Percentiles rank a stretch among this genome's conserved stretches.
These are phyloP conservation scores for Chalciporus sp. DNA, from an alignment of 1,284 basidiomycete species.

Conservation along the genomic window DNA sequence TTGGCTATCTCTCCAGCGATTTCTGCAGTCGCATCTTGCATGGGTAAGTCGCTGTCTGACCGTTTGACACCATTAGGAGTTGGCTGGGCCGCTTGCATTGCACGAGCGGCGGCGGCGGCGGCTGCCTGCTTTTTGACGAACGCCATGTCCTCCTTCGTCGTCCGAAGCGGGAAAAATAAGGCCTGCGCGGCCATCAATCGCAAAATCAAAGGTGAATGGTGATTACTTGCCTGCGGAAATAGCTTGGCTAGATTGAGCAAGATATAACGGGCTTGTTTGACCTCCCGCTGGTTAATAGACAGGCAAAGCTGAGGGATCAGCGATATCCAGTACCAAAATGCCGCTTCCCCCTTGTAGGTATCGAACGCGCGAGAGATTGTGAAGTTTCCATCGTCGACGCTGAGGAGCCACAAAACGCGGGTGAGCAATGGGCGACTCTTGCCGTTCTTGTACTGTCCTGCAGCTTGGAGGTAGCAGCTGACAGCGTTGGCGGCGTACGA, in stretches of 20 bases:
- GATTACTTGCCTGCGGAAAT: constrained; percentile 83
- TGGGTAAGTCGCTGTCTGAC: constrained; percentile 29
- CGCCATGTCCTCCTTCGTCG: constrained; percentile 87
- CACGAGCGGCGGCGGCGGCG: constrained; percentile 39
- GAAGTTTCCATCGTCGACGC: constrained; percentile 81
- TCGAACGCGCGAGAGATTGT: constrained; percentile 92
- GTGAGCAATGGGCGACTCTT: constrained; percentile 93
- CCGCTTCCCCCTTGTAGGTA: constrained; percentile 94
- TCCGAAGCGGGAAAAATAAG: constrained; percentile 93
- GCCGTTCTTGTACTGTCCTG: constrained; percentile 92
- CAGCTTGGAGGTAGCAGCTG: constrained; percentile 97
- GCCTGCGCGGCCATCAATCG: constrained; percentile 56
- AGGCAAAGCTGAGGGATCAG: constrained; percentile 95
- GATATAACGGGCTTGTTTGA: constrained; percentile 90
- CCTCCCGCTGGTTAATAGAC: constrained; percentile 89
- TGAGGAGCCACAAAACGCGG: constrained; percentile 95
- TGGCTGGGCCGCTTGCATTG: constrained; percentile 28
- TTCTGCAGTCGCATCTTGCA: constrained; percentile 38
- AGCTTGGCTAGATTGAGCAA: constrained; percentile 90
- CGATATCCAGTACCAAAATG: constrained; percentile 99
- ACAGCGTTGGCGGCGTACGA: constrained; percentile 88
- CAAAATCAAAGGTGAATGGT: not conserved
- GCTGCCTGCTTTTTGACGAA: constrained; percentile 49
- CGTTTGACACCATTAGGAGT: constrained; percentile 33
- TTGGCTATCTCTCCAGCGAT: constrained; percentile 30